Conservation (phyloP, 257 asterid genomes). For the Osmanthus fragrans region DNA sequence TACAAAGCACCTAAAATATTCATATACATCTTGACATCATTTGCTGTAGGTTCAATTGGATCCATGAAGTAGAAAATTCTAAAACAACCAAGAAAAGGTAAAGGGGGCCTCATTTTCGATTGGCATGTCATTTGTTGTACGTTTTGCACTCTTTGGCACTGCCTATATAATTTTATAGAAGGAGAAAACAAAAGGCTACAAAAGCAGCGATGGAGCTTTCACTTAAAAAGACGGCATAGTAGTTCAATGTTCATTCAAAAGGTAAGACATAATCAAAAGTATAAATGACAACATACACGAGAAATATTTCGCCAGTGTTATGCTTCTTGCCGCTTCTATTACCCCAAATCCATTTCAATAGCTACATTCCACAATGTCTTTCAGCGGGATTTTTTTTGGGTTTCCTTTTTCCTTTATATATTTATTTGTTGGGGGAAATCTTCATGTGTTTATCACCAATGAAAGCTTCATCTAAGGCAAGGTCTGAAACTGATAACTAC, state of each 20-base stretch:
- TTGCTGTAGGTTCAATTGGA: no score
- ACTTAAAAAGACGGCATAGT: no score
- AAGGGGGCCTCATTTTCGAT: neutral
- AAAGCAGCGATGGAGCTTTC: no score
- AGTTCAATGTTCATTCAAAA: no score
- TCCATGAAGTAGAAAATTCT: neutral
- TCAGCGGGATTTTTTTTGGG: neutral
- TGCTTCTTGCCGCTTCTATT: neutral
- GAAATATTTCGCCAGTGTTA: neutral
- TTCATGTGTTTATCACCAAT: neutral
- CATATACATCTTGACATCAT: neutral
- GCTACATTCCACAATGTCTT: neutral
- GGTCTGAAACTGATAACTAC: neutral
- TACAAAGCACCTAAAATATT: neutral
- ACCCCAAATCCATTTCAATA: neutral
- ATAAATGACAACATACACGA: neutral
- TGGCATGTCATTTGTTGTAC: no score
- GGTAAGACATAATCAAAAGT: no score
- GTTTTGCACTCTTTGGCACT: no score
- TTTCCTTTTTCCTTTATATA: neutral
- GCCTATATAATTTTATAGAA: no score
- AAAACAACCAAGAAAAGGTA: neutral
- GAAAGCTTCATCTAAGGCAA: neutral
- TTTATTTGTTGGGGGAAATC: neutral
- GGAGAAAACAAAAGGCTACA: no score